Evolutionary conservation across 192 early-diverging fungal genomes (phyloP), one percentile per base, ranked within the genome.

Genomic region (Podila horticola): DNA sequence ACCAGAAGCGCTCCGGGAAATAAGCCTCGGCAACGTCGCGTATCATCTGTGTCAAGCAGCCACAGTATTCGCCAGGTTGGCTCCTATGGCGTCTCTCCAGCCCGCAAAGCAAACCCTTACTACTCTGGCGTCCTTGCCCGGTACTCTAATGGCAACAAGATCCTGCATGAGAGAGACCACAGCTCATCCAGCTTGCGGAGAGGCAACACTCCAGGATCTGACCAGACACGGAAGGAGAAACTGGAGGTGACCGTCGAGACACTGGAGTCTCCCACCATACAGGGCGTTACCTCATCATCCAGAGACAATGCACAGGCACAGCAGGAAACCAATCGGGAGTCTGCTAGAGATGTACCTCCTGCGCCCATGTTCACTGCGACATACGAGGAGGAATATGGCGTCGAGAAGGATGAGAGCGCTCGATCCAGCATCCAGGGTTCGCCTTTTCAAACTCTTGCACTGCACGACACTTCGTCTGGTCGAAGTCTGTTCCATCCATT

Each of bases 31-130:
- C 77, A 81, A 22, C 77, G 77, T 60, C 67, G 77, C 33, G 77
- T 81, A 2, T 81, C 77, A 7, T 81, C 77, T 20, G 71, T 81
- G 17, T 81, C 77, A 3, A 81, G 77, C 55, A 81, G 55, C 62
- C 77, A 81, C 62, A 81, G 77, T 17, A 81, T 81, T 51, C 70
- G 77, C 29, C 77, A 81, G 33, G 57, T 81, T 26, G 77, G 77
- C 45, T 6, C 77, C 20, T 81, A 81, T 66, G 77, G 71, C 33
- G 67, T 81, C 24, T 81, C 77, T 9, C 77, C 77, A 17, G 51
- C 77, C 11, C 51, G 77, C 24, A 81, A 73, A 34, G 77, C 77
- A 28, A 81, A 81, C 58, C 77, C 77, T 0, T 81, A 81, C 20
- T 69, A 81, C 29, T 73, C 77, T 36, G 67, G 77, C 29, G 77